Evolutionary conservation across 2,329 filamentous ascomycete genomes (phyloP).

Genomic region (Cladophialophora exuberans): DNA sequence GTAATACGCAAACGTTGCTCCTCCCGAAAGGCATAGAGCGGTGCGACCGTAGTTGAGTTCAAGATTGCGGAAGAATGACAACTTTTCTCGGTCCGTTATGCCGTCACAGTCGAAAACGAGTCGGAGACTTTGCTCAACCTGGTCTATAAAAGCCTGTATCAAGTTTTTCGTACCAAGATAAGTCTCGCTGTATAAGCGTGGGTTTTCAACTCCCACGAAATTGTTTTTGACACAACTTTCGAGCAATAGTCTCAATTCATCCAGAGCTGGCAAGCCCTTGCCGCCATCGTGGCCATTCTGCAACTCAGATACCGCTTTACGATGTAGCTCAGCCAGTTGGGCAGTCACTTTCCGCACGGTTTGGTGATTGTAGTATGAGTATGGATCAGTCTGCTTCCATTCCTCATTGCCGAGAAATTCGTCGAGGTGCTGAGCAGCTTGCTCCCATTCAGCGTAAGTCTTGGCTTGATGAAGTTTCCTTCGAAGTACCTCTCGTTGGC

Average conservation of each 20-base stretch:
- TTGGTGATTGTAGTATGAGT: slow-evolving; percentile 82
- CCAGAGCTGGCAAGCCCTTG: slow-evolving; percentile 53
- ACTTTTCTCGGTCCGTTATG: slow-evolving; percentile 73
- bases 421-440: slow-evolving; percentile 78
- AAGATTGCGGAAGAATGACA: slow-evolving; percentile 81
- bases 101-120: slow-evolving; percentile 71
- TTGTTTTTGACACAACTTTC: slow-evolving; percentile 97
- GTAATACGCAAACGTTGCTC: slow-evolving; percentile 94
- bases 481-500: slow-evolving; percentile 72
- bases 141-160: slow-evolving; percentile 87
- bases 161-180: slow-evolving; percentile 97
- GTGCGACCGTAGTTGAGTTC: slow-evolving; percentile 91
- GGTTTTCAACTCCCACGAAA: slow-evolving; percentile 92
- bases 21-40: slow-evolving; percentile 88
- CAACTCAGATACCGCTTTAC: slow-evolving; percentile 45
- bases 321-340: slow-evolving; percentile 62
- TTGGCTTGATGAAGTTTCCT: slow-evolving; percentile 70
- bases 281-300: slow-evolving; percentile 33
- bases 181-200: slow-evolving; percentile 92
- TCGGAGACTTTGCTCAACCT: slow-evolving; percentile 61
- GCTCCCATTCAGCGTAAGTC: slow-evolving; percentile 82
- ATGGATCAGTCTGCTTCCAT: slow-evolving; percentile 58
- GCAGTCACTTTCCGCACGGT: slow-evolving; percentile 77
- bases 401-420: slow-evolving; percentile 71
- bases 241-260: slow-evolving; percentile 75